Conservation (phyloP, 805 yeast genomes). For the Wickerhamiella musiphila region DNA sequence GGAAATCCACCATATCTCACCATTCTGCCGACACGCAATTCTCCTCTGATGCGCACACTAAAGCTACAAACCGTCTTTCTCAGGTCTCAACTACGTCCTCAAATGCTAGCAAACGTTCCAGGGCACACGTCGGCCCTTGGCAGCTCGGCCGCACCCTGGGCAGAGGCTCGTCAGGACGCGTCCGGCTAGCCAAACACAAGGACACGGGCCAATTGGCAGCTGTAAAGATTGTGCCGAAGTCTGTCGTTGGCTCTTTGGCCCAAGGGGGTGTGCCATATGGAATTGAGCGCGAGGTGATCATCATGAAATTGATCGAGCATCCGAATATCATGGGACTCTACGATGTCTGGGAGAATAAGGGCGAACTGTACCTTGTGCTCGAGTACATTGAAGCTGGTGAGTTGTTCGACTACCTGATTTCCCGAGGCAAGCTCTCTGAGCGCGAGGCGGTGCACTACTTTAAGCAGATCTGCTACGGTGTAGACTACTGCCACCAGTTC, state of each 20-base stretch:
- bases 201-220: constrained; percentile 84
- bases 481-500: constrained; percentile 68
- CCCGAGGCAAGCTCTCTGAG: constrained; percentile 76
- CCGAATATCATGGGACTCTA: constrained; percentile 84
- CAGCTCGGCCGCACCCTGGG: constrained; percentile 87
- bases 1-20: background rate
- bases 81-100: constrained; percentile 19
- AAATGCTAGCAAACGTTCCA: constrained; percentile 28
- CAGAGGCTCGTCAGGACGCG: constrained; percentile 93
- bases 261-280: constrained; percentile 48
- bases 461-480: constrained; percentile 69
- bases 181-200: constrained; percentile 74
- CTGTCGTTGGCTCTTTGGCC: constrained; percentile 17
- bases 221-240: constrained; percentile 86
- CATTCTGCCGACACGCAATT: background rate
- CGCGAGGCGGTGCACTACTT: constrained; percentile 81
- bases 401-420: constrained; percentile 77
- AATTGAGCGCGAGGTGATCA: constrained; percentile 90
- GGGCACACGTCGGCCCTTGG: constrained; percentile 84
- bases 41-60: constrained; percentile 4
- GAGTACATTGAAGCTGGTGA: constrained; percentile 98
- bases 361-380: constrained; percentile 73
- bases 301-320: constrained; percentile 88
- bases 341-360: constrained; percentile 96
- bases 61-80: constrained; percentile 14